Evolutionary conservation across 73 alveolate genomes (phyloP), one percentile per base, ranked within the genome.

Genomic region (Symbiodinium natans): DNA sequence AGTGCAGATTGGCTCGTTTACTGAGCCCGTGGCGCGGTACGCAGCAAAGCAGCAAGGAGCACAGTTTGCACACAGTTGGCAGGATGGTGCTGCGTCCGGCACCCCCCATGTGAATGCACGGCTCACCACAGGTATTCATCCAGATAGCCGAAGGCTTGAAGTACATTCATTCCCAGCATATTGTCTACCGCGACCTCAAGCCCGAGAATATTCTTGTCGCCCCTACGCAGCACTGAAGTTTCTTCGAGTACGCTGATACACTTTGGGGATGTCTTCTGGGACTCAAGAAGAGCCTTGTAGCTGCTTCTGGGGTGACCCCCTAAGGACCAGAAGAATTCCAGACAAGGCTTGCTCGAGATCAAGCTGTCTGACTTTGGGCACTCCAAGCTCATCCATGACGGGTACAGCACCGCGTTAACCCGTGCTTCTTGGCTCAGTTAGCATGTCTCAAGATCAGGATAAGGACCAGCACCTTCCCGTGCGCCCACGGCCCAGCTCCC

Each of bases 381-480:
- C 25, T 92, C 98, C 83, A 92, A 92, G 98, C 98, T 92, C 71
- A 92, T 92, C 92, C 82, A 92, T 68, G 98, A 92, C 73, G 98
- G 98, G n/a, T 92, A 90, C 80, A 90, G 97, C 88, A 90, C 97
- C 2, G 97, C 97, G 27, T 48, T 90, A 31, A 90, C 97, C n/a
- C 42, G 97, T n/a, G 95, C 41, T 8, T 38, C 95, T 59, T 54
- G 94, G 71, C 71, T 36, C 36, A 56, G 29, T 31, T 10, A 25
- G 75, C 33, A 10, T 6, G 10, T 56, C 33, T 56, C 75, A 31
- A 15, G 33, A 2, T 11, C 56, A 11, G 2, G 33, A 63, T 36
- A 5, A 63, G 80, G 9, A 63, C 9, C n/a, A 7, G 1, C 38
- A 27, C 36, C 80, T 27, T 63, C 36, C 27, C 27, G 4, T 1